phyloP scores from a whole-genome alignment of 2,329 filamentous ascomycete species.

The Aspergillus costaricaensis region DNA sequence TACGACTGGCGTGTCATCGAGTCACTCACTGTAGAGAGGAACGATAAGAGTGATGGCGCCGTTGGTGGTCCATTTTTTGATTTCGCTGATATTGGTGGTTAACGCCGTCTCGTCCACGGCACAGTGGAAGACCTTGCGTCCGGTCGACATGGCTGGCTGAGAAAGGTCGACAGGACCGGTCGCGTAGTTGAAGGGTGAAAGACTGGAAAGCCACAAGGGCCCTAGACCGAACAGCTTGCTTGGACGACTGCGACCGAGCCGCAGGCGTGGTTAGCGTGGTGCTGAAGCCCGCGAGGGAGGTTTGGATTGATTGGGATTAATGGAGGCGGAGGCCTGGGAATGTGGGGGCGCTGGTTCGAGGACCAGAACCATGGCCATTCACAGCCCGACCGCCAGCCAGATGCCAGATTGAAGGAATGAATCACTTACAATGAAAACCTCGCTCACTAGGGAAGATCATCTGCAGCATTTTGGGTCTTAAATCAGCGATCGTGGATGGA shows the following conservation, averaged over 20 bases:
- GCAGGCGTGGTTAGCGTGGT: slow-evolving; percentile 25
- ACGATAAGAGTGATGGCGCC: slow-evolving; percentile 53
- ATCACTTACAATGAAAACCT: slow-evolving; percentile 25
- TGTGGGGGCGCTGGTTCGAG: slow-evolving; percentile 31
- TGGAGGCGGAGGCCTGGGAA: slow-evolving; percentile 30
- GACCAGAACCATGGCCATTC: slow-evolving; percentile 15
- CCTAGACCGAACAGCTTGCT: slow-evolving; percentile 35
- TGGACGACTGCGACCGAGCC: slow-evolving; percentile 35
- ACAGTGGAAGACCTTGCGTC: slow-evolving; percentile 53
- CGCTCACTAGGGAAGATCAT: slow-evolving; percentile 23
- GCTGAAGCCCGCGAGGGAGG: slow-evolving; percentile 30
- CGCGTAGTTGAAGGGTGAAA: slow-evolving; percentile 15
- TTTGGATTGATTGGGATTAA: slow-evolving; percentile 23
- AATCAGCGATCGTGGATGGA: slow-evolving; percentile 9
- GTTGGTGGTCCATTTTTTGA: slow-evolving; percentile 55
- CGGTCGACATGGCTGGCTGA: slow-evolving; percentile 40
- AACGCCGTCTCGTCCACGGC: slow-evolving; percentile 56
- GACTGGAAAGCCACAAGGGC: slow-evolving; percentile 19
- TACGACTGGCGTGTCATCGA: not conserved
- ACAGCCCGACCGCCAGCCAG: slow-evolving; percentile 3
- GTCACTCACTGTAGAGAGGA: slow-evolving; percentile 52
- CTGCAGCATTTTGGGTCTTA: slow-evolving; percentile 26
- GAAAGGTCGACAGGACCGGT: slow-evolving; percentile 26
- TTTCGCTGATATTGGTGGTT: slow-evolving; percentile 54
- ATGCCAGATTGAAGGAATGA: not conserved